A percentile compares a stretch with the other conserved stretches of the same genome.
phyloP scores from a whole-genome alignment of 108 stramenopile species.

The Bacterosira constricta region DNA sequence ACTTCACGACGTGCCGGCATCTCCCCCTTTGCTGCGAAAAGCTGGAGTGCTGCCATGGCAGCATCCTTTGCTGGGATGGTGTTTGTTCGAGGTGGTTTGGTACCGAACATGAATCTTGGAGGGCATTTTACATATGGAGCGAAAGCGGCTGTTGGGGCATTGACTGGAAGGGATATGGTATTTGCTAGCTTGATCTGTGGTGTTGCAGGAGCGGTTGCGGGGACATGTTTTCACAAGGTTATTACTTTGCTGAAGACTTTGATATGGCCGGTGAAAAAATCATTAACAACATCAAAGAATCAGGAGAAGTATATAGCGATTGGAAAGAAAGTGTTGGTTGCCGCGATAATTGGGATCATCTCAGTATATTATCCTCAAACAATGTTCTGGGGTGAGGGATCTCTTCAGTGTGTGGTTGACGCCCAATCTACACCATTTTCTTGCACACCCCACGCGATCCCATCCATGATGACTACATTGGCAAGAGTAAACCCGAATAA shows the following conservation, averaged over 20 bases:
- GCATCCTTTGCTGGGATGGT: conserved; percentile 56
- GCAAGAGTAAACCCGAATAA: conserved; percentile 52
- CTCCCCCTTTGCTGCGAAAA: conserved; percentile 22
- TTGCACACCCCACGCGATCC: conserved; percentile 52
- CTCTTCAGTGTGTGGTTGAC: conserved; percentile 43
- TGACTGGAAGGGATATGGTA: conserved; percentile 45
- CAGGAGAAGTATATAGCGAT: conserved; percentile 17
- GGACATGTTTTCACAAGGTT: conserved; percentile 59
- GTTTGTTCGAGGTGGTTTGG: conserved; percentile 39
- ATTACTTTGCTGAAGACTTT: conserved; percentile 33
- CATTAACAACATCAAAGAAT: not conserved
- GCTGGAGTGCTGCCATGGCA: conserved; percentile 42
- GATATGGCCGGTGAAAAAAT: conserved; percentile 31
- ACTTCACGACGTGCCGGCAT: conserved; percentile 51
- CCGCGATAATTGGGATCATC: conserved; percentile 39
- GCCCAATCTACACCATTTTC: conserved; percentile 59
- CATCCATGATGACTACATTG: conserved; percentile 38
- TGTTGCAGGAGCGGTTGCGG: conserved; percentile 56
- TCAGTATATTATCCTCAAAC: conserved; percentile 42
- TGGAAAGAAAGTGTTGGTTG: conserved; percentile 48
- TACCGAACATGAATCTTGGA: conserved; percentile 32
- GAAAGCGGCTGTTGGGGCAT: conserved; percentile 21
- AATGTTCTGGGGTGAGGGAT: conserved; percentile 56
- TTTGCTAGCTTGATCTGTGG: conserved; percentile 41
- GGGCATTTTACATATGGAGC: conserved; percentile 64